These are phyloP conservation scores for Lentinus polychrous DNA, from an alignment of 1,284 basidiomycete species.

Conservation along the genomic window DNA sequence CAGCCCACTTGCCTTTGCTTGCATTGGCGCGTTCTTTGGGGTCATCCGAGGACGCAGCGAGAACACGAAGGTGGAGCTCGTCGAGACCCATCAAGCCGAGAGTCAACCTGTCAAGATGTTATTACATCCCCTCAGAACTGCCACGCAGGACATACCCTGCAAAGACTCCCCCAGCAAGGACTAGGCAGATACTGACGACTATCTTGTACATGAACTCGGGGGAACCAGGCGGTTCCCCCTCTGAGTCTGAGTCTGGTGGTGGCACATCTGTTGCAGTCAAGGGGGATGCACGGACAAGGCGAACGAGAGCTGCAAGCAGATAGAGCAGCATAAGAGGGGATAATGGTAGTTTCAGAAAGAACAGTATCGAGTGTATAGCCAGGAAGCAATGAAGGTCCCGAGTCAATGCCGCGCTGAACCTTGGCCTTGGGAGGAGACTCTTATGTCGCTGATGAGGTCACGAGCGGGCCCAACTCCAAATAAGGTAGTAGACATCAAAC, in stretches of 20 bases:
- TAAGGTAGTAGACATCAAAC: no score
- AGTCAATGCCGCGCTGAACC: no score
- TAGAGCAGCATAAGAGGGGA: neutral
- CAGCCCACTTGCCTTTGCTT: conserved; percentile 45
- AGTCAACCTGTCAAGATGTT: conserved; percentile 50
- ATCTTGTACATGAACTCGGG: conserved; percentile 67
- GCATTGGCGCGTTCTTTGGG: conserved; percentile 62
- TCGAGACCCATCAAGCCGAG: conserved; percentile 95
- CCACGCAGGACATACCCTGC: conserved; percentile 58
- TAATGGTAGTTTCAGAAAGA: no score
- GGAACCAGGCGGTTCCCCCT: conserved; percentile 30
- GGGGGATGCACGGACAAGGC: conserved; percentile 5
- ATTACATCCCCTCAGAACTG: neutral
- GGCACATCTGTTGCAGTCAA: neutral
- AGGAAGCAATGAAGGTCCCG: no score
- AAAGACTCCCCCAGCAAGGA: conserved; percentile 79
- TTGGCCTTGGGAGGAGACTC: no score
- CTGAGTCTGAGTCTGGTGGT: conserved; percentile 6
- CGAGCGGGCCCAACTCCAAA: no score
- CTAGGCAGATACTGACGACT: conserved; percentile 55
- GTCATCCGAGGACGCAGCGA: conserved; percentile 76
- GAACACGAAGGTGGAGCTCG: conserved; percentile 84
- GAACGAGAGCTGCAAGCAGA: neutral
- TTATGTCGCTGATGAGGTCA: no score
- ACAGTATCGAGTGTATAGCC: no score